phyloP scores from a whole-genome alignment of 2,329 filamentous ascomycete genomes.

The Rutstroemia sp. region DNA sequence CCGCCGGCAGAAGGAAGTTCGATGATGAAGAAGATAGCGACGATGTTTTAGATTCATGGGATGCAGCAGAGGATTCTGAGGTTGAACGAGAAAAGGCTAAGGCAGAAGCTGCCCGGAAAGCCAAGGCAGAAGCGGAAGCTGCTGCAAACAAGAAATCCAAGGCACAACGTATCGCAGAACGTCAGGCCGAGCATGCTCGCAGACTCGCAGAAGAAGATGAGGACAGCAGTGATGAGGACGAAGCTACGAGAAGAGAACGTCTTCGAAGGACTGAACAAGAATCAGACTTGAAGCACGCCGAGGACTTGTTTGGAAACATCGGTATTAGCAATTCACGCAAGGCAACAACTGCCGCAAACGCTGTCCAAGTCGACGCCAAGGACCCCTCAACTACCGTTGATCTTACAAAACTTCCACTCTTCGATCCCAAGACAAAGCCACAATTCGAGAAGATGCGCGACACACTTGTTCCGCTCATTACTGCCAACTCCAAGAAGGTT shows the following conservation, averaged over 20 bases:
- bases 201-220: conserved; percentile 48
- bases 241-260: conserved; percentile 65
- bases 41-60: conserved; percentile 85
- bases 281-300: conserved; percentile 78
- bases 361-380: conserved; percentile 60
- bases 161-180: conserved; percentile 76
- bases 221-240: conserved; percentile 58
- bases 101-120: conserved; percentile 78
- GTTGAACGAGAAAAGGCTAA: conserved; percentile 91
- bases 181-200: conserved; percentile 50
- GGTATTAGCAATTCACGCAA: conserved; percentile 61
- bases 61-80: conserved; percentile 93
- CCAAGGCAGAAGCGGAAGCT: conserved; percentile 81
- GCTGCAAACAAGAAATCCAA: conserved; percentile 89
- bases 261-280: conserved; percentile 78
- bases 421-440: conserved; percentile 80
- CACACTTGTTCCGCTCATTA: conserved; percentile 71
- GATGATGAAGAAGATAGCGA: conserved; percentile 83
- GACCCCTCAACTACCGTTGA: conserved; percentile 78
- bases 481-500: conserved; percentile 71
- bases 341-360: conserved; percentile 54
- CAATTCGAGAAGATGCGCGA: conserved; percentile 78
- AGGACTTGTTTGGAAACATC: conserved; percentile 79
- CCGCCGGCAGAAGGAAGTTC: conserved; percentile 53
- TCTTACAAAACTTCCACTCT: conserved; percentile 70